Evolutionary conservation across 1,139 yeast species (phyloP), one percentile per base, ranked within the genome.

Genomic region (Geotrichum bryndzae): DNA sequence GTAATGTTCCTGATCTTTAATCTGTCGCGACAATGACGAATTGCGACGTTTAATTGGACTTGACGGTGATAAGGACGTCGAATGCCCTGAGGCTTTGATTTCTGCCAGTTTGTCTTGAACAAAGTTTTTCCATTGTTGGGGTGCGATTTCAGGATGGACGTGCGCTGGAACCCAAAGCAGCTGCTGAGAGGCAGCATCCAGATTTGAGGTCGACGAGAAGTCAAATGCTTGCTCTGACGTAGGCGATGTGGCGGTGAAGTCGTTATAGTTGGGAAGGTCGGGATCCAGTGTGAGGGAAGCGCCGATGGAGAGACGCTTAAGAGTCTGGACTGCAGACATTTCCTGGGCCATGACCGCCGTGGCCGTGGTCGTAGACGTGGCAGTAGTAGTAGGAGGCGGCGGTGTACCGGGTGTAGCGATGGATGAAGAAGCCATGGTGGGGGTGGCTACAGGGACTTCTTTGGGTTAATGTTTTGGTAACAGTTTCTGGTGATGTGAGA

Each of bases 81-180:
- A 54, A 5, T 48, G 11, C 1, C 60, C 53, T 25, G 64, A 54
- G 5, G 62, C 51, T 69, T 85, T 81, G 65, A 90, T 80, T 70
- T 88, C 96, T 65, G 88, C 87, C 23, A 91, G 86, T 29, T 94
- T 88, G 58, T 84, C 82, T 69, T 88, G 88, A 51, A 94, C 90
- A 75, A 90, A 91, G 65, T 85, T 83, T 68, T 87, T 83, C 81
- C 91, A 94, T 68, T 89, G 90, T 68, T 90, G 96, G 0, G 98
- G 98, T 48, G 96, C 92, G 22, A 94, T 84, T 70, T 88, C 94
- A 1, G 99, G 98, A 72, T 94, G 99, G 56, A 90, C 82, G 66
- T 85, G 86, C 1, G 98, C 98, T 0, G 98, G 97, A 1, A 94
- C 97, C 99, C 99, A 92, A 58, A 91, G 76, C 53, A 74, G 68